Evolutionary conservation across 2,329 filamentous ascomycete genomes (phyloP), one percentile per base, ranked within the genome.

Genomic region (Sclerotinia nivalis): DNA sequence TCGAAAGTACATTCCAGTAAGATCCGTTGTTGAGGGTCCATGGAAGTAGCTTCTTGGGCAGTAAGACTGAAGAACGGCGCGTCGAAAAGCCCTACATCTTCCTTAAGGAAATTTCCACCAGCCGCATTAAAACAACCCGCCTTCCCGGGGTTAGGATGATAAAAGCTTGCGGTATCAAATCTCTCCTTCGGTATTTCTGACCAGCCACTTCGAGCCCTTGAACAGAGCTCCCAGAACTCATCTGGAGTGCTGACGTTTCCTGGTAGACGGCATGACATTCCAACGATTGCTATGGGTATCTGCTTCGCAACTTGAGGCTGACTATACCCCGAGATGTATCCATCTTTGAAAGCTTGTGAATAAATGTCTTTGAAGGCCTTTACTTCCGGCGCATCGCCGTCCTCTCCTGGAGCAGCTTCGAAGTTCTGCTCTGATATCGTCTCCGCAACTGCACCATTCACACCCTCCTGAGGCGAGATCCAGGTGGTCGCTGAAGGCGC

Each of bases 211-310:
- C 68, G 73, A 54, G 91, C 91, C 79, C 90, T 88, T 76, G 88
- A 86, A 25, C 93, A 83, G 9, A 93, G 82, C 71, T 92, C 88
- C 91, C 91, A 93, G 50, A 93, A 87, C 67, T 87, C 86, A 69
- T 92, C 89, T 71, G 84, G 80, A 6, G 78, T 80, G 9, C 83
- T 83, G 10, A 81, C 78, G 40, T 69, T 64, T 4, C 84, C 85
- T 4, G 85, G 84, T 58, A 87, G 85, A 10, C 84, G 81, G 60
- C 85, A 82, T 8, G 83, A 83, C 72, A 86, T 80, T 40, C 85
- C 85, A 45, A 87, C 78, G 20, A 87, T 80, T 8, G 84, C 85
- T 60, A 87, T 84, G 22, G 79, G 66, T 62, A 69, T 69, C 25
- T 69, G 66, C 28, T 69, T 69, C 18, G 66, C 58, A 64, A 22